Conservation (phyloP, 306 rosid species). For the Dalbergia cultrata region DNA sequence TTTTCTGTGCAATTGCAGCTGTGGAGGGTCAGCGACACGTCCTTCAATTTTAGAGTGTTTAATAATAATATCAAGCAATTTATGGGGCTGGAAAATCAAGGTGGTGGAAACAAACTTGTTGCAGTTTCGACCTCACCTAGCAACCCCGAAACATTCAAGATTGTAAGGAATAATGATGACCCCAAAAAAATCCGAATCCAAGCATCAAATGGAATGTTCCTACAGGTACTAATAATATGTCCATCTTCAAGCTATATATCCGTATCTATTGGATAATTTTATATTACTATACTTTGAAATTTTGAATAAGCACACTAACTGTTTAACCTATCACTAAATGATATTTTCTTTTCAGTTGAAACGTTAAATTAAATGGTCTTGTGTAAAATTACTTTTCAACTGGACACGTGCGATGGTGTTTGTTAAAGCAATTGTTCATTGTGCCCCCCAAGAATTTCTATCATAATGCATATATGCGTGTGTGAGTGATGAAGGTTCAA, state of each 20-base stretch:
- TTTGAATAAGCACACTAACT: neutral
- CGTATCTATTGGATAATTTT: neutral
- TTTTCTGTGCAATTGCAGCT: slow-evolving; percentile 47
- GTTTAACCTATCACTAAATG: too few relatives aligned
- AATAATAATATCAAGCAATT: slow-evolving; percentile 31
- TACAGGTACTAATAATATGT: slow-evolving; percentile 50
- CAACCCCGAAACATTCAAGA: slow-evolving; percentile 52
- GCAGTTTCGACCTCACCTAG: slow-evolving; percentile 49
- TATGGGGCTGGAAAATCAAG: slow-evolving; percentile 46
- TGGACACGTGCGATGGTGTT: too few relatives aligned
- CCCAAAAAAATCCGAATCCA: slow-evolving; percentile 53
- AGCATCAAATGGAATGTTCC: slow-evolving; percentile 61
- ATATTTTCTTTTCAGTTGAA: too few relatives aligned
- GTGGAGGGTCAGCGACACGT: slow-evolving; percentile 62
- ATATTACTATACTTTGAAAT: neutral
- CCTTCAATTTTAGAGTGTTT: slow-evolving; percentile 61
- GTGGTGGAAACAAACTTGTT: slow-evolving; percentile 38
- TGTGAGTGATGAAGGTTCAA: slow-evolving; percentile 47
- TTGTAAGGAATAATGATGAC: slow-evolving; percentile 52
- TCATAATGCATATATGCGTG: too few relatives aligned
- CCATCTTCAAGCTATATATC: slow-evolving; percentile 1
- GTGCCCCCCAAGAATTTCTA: too few relatives aligned
- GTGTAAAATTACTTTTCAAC: too few relatives aligned
- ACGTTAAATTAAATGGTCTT: too few relatives aligned
- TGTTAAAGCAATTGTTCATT: neutral